Evolutionary conservation across 805 yeast genomes (phyloP), one percentile per base, ranked within the genome.

Genomic region (Monosporozyma servazzii): DNA sequence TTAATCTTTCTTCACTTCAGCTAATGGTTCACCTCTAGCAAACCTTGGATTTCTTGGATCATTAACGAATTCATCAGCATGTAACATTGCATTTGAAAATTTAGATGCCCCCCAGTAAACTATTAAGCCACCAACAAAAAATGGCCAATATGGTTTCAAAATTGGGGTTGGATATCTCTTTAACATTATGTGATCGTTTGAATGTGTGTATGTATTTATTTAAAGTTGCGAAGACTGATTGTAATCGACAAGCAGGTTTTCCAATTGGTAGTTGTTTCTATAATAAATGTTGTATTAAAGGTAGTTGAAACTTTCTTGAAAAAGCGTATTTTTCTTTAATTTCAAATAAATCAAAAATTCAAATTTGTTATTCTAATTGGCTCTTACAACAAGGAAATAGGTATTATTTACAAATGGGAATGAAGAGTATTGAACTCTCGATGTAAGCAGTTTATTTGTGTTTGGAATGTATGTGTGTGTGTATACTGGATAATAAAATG

Each of bases 41-140:
- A 87, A 86, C 76, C 95, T 84, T 73, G 96, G 96, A 78, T 88
- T 88, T 79, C 96, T 86, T 76, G 96, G 96, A 75, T 88, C 96
- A 72, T 88, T 88, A 74, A 83, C 81, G 77, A 82, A 88, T 74
- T 87, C 95, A 56, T 77, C 78, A 52, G 91, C 76, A 77, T 82
- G 76, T 71, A 81, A 75, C 62, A 87, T 78, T 56, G 84, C 84
- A 55, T 70, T 71, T 56, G 88, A 82, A 50, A 80, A 84, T 75
- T 82, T 81, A 70, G 80, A 77, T 64, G 87, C 75, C 60, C 82
- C 76, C 75, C 74, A 84, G 77, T 80, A 84, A 61, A 91, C 80
- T 60, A 80, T 66, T 60, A 74, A 84, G 76, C 91, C 89, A 68
- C 93, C 95, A 66, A 79, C 81, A 64, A 85, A 85, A 71, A 86